Evolutionary conservation across 2,329 filamentous ascomycete species (phyloP).

Genomic region (Knufia fluminis): DNA sequence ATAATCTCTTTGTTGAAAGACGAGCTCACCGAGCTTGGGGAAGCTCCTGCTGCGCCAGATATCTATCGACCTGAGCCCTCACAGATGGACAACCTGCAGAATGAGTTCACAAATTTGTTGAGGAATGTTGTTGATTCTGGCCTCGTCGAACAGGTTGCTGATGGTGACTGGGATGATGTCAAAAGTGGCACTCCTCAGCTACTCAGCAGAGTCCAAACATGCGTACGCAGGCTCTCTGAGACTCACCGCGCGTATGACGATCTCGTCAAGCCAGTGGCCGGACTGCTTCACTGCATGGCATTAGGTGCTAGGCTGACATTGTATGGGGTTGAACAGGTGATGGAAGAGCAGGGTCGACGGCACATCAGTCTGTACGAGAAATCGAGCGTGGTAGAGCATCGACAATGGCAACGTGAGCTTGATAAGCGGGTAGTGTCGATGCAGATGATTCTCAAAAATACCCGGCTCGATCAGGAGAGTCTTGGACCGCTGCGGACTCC

Average conservation of each 20-base stretch:
- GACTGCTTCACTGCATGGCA: conserved; percentile 69
- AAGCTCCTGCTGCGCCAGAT: conserved; percentile 54
- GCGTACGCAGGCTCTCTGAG: conserved; percentile 55
- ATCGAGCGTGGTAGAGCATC: background rate
- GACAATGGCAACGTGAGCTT: background rate
- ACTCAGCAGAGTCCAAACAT: conserved; percentile 9
- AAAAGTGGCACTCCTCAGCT: conserved; percentile 26
- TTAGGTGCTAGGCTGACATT: conserved; percentile 42
- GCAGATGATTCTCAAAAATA: background rate
- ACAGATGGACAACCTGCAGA: conserved; percentile 63
- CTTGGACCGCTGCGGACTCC: background rate
- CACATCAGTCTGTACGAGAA: background rate
- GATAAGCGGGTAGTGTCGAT: background rate
- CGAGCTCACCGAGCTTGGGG: conserved; percentile 56
- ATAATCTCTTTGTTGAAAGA: conserved; percentile 55
- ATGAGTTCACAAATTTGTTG: conserved; percentile 70
- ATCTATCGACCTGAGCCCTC: conserved; percentile 64
- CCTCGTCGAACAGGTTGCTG: background rate
- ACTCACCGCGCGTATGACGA: conserved; percentile 77
- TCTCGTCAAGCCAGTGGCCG: conserved; percentile 66
- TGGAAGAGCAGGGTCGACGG: background rate
- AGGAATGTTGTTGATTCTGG: conserved; percentile 46
- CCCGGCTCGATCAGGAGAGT: background rate
- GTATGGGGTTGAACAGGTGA: background rate
- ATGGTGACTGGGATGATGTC: background rate